phyloP scores from a whole-genome alignment of 768 basidiomycete species.

The Chalciporus sphaerocephalus region DNA sequence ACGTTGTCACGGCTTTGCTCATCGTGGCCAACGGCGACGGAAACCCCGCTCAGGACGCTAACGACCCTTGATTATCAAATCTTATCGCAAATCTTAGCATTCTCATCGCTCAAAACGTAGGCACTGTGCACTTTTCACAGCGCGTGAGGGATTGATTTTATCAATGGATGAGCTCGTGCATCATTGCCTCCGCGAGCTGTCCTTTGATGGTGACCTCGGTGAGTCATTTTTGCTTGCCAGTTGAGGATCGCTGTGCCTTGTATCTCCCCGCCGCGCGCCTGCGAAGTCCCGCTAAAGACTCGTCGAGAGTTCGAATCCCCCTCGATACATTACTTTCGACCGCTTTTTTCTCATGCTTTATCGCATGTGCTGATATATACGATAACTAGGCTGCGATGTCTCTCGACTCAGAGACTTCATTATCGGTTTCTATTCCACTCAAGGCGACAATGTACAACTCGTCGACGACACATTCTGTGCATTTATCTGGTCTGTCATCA shows the following conservation, averaged over 20 bases:
- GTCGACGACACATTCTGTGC: constrained; percentile 73
- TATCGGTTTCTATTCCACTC: constrained; percentile 53
- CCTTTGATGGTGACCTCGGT: constrained; percentile 91
- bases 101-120: constrained; percentile 5
- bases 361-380: constrained; percentile 11
- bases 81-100: neutral
- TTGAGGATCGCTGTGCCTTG: neutral
- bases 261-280: neutral
- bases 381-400: constrained; percentile 60
- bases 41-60: neutral
- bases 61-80: neutral
- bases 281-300: neutral
- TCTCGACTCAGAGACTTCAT: constrained; percentile 72
- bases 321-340: constrained; percentile 18
- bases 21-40: constrained; percentile 1
- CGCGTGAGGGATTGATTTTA: neutral
- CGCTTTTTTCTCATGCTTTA: constrained; percentile 18
- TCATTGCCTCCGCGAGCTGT: constrained; percentile 79
- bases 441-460: constrained; percentile 43
- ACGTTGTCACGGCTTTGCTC: neutral
- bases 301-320: constrained; percentile 43
- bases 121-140: neutral
- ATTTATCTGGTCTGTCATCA: constrained; percentile 79
- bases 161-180: constrained; percentile 84
- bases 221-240: constrained; percentile 31